Base-by-base conservation (phyloP, 2,329 filamentous ascomycete species). In the Ceratocystis alfenasii region DNA sequence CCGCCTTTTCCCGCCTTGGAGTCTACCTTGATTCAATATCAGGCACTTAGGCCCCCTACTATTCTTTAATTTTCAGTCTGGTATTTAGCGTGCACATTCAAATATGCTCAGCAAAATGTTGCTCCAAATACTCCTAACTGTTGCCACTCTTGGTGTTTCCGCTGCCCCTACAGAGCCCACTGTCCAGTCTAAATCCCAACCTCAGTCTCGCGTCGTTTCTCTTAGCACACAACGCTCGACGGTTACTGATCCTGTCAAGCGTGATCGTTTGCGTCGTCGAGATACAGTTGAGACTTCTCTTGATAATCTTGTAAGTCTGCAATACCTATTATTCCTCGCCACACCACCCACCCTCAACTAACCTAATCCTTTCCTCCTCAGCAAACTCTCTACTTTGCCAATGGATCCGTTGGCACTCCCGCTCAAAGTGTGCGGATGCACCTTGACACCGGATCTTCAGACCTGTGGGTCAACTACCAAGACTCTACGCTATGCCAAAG, bases 401-500 rank as follows among this genome's bases (percentile, higher is more conserved):
- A 87, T 72, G 80, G 78, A 61, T 80, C 83, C 5, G 69, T 88
- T 61, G 86, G 86, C 62, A 87, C 84, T 1, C 86, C 86, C 12
- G 71, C 80, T 8, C 83, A 86, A 71, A 69, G 74, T 1, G 70
- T 88, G 55, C 78, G 79, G 20, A 76, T 87, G 68, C 83, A 86
- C 70, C 72, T 88, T 64, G 86, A 88, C 73, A 88, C 86, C 5
- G 86, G 86, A 62, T 87, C 84, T 74, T 87, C 83, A 70, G 86
- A 88, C 71, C 75, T 87, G 25, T 87, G 85, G 85, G 81, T 87
- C 6, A 94, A 95, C 72, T 81, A 84, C 1, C 76, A 79, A 2
- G 74, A 74, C 62, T 92, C 88, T 0, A 67, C 71, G 0, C 74
- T 89, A 17, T 95, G 90, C 72, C 71, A 72, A 6, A 71, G 74